These are phyloP conservation scores for Trichosanthes cucumerina DNA, from an alignment of 306 rosid genomes.

Conservation along the genomic window DNA sequence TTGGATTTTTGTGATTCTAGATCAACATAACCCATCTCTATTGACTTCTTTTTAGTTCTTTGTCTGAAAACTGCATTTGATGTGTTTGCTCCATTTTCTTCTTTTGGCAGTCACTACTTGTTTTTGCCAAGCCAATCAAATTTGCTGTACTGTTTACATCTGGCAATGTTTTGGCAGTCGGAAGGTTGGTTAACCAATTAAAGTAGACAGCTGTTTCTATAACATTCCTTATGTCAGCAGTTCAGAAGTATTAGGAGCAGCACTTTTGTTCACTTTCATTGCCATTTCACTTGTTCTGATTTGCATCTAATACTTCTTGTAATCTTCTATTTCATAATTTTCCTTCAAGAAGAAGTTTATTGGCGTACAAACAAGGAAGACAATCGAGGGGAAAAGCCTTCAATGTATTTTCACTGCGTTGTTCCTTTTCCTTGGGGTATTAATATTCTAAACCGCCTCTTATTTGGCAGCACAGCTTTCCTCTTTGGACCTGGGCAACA, in stretches of 20 bases:
- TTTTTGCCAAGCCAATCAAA: constrained; percentile 74
- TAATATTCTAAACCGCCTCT: constrained; percentile 14
- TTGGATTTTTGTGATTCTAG: constrained; percentile 3
- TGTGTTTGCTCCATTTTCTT: constrained; percentile 13
- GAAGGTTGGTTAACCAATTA: constrained; percentile 54
- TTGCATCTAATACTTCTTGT: background rate
- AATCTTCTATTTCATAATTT: background rate
- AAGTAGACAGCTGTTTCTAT: background rate
- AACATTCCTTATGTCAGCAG: background rate
- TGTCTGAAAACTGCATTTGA: background rate
- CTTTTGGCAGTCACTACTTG: constrained; percentile 73
- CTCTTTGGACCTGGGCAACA: constrained; percentile 75
- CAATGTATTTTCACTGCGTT: background rate
- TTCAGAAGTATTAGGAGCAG: background rate
- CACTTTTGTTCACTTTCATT: background rate
- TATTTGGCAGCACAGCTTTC: constrained; percentile 86
- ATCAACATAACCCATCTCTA: background rate
- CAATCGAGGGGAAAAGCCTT: background rate
- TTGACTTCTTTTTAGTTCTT: background rate
- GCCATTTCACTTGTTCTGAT: background rate
- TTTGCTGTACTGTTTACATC: constrained; percentile 76
- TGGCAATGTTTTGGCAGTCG: constrained; percentile 85
- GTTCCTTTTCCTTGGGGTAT: constrained; percentile 1
- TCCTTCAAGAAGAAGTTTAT: background rate
- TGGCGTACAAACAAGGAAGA: background rate